These are phyloP conservation scores for Boechera stricta DNA, from an alignment of 345 rosid genomes.

Conservation along the genomic window DNA sequence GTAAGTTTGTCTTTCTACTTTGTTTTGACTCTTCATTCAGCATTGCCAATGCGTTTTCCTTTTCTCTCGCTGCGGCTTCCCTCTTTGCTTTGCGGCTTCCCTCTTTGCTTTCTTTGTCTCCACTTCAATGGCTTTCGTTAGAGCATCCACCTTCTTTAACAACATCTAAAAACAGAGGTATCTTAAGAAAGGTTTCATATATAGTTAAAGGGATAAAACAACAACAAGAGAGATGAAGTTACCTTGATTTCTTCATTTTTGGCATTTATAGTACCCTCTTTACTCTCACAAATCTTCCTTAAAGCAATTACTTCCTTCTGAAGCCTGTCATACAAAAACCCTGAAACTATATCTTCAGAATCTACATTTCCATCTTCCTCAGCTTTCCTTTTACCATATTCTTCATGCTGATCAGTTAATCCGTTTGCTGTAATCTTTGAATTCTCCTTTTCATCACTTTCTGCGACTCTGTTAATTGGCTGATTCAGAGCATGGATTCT, in stretches of 20 bases:
- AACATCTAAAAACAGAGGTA: constrained; percentile 59
- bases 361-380: constrained; percentile 45
- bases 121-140: constrained; percentile 73
- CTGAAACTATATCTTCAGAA: constrained; percentile 72
- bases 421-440: constrained; percentile 48
- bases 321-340: constrained; percentile 83
- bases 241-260: constrained; percentile 91
- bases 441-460: constrained; percentile 71
- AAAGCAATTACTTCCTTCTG: constrained; percentile 80
- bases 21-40: constrained; percentile 39
- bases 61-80: constrained; percentile 74
- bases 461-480: constrained; percentile 50
- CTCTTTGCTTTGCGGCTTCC: constrained; percentile 79
- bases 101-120: constrained; percentile 83
- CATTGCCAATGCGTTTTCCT: constrained; percentile 51
- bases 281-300: constrained; percentile 70
- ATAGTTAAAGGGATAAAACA: not conserved
- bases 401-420: constrained; percentile 28
- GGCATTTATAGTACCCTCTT: constrained; percentile 58
- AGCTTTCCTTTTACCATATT: constrained; percentile 36
- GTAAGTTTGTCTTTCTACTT: constrained; percentile 38
- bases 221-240: not conserved
- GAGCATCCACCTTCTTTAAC: constrained; percentile 77
- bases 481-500: constrained; percentile 55
- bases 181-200: constrained; percentile 8